Conservation (phyloP, 2,329 filamentous ascomycete genomes). For the Herpotrichia juniperi region DNA sequence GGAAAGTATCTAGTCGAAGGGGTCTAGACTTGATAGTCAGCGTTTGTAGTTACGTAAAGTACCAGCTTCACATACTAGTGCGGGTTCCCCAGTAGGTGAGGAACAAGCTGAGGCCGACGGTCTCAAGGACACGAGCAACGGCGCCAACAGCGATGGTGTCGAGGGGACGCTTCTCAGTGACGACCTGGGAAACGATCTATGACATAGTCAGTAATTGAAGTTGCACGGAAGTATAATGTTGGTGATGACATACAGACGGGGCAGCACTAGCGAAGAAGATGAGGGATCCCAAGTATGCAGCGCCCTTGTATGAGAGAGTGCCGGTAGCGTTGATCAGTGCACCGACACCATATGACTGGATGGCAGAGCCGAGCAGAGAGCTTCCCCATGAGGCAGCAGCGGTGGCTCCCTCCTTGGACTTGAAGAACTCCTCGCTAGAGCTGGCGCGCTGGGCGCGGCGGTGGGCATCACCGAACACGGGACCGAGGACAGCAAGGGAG, state of each 20-base stretch:
- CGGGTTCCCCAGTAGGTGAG: slow-evolving; percentile 97
- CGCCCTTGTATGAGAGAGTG: slow-evolving; percentile 95
- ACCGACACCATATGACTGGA: slow-evolving; percentile 89
- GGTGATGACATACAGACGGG: slow-evolving; percentile 70
- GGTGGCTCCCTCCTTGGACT: slow-evolving; percentile 87
- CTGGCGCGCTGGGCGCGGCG: slow-evolving; percentile 88
- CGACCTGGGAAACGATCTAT: slow-evolving; percentile 83
- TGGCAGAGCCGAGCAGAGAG: slow-evolving; percentile 83
- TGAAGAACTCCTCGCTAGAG: slow-evolving; percentile 95
- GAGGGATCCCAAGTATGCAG: slow-evolving; percentile 87
- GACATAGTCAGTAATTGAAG: slow-evolving; percentile 22
- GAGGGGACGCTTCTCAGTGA: slow-evolving; percentile 89
- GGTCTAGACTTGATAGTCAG: too few species aligned
- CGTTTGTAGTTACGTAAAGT: too few species aligned
- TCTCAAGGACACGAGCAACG: slow-evolving; percentile 87
- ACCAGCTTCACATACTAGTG: too few species aligned
- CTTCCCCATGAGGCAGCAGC: slow-evolving; percentile 90
- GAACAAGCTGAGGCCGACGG: slow-evolving; percentile 87
- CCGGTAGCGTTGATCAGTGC: slow-evolving; percentile 89
- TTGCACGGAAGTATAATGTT: not conserved
- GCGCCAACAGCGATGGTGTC: slow-evolving; percentile 89
- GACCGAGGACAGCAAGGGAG: slow-evolving; percentile 83
- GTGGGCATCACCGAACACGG: slow-evolving; percentile 94
- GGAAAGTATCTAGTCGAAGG: slow-evolving; percentile 71
- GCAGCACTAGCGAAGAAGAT: slow-evolving; percentile 92